phyloP scores from a whole-genome alignment of 2,329 filamentous ascomycete species.

The Xylariaceae sp. region DNA sequence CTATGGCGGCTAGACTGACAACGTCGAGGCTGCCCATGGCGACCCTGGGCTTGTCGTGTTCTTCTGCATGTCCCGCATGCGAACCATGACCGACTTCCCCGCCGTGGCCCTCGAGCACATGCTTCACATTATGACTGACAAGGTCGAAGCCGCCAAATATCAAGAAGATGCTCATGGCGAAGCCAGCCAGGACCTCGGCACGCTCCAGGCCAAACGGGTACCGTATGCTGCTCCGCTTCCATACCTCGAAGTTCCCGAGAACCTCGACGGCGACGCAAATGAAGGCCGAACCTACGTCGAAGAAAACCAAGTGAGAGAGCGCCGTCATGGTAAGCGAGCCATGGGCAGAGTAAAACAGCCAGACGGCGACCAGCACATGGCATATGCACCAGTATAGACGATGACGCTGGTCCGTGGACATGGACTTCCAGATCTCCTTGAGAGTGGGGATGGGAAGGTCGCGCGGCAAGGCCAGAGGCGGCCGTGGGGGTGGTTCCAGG shows the following conservation, averaged over 20 bases:
- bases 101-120: conserved; percentile 71
- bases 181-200: conserved; percentile 88
- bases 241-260: conserved; percentile 94
- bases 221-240: conserved; percentile 85
- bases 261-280: conserved; percentile 91
- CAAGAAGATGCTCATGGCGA: conserved; percentile 91
- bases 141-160: conserved; percentile 97
- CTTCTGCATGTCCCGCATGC: conserved; percentile 60
- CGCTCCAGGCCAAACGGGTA: conserved; percentile 92
- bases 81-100: conserved; percentile 53
- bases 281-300: conserved; percentile 87
- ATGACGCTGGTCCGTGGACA: conserved; percentile 80
- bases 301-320: conserved; percentile 87
- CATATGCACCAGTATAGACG: conserved; percentile 86
- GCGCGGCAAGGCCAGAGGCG: conserved; percentile 82
- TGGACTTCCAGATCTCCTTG: conserved; percentile 80
- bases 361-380: conserved; percentile 76
- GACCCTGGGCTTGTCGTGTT: conserved; percentile 42
- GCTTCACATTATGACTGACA: conserved; percentile 87
- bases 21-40: conserved; percentile 74
- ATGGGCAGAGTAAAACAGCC: conserved; percentile 79
- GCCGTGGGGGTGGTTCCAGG: conserved; percentile 79
- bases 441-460: conserved; percentile 88
- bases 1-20: conserved; percentile 74
- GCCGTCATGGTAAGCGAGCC: conserved; percentile 88